Percentiles rank a stretch among this genome's conserved stretches.
phyloP scores from a whole-genome alignment of 345 rosid species.

The Turritis glabra region DNA sequence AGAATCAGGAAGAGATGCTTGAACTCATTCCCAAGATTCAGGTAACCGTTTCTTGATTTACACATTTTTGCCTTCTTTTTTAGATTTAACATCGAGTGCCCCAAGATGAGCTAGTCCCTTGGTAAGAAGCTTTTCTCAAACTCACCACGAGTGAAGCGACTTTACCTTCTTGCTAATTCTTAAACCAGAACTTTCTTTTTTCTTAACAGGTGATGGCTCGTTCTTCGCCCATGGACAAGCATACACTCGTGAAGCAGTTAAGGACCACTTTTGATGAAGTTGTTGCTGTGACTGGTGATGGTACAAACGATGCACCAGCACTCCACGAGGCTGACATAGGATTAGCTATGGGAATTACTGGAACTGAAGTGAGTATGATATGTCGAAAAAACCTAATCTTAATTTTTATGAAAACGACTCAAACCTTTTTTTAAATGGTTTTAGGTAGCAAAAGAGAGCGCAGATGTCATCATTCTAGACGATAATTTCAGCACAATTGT shows the following conservation, averaged over 20 bases:
- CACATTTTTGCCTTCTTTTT: neutral
- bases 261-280: slow-evolving; percentile 80
- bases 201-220: slow-evolving; percentile 85
- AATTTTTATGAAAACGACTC: neutral
- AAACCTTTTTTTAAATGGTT: neutral
- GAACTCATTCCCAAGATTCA: slow-evolving; percentile 85
- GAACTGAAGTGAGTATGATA: slow-evolving; percentile 66
- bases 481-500: slow-evolving; percentile 93
- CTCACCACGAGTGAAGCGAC: no score
- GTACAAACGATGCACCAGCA: slow-evolving; percentile 96
- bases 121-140: no score
- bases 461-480: slow-evolving; percentile 87
- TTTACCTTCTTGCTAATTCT: neutral
- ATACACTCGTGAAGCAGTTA: slow-evolving; percentile 77
- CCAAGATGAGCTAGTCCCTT: no score
- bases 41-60: slow-evolving; percentile 39
- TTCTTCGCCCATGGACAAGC: slow-evolving; percentile 91
- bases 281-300: slow-evolving; percentile 93
- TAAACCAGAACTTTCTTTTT: neutral
- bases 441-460: slow-evolving; percentile 95
- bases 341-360: slow-evolving; percentile 96
- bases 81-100: no score
- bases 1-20: slow-evolving; percentile 65
- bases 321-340: slow-evolving; percentile 96
- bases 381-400: neutral